Evolutionary conservation across 1,139 yeast genomes (phyloP).

Genomic region (Debaryomycetaceae sp.): DNA sequence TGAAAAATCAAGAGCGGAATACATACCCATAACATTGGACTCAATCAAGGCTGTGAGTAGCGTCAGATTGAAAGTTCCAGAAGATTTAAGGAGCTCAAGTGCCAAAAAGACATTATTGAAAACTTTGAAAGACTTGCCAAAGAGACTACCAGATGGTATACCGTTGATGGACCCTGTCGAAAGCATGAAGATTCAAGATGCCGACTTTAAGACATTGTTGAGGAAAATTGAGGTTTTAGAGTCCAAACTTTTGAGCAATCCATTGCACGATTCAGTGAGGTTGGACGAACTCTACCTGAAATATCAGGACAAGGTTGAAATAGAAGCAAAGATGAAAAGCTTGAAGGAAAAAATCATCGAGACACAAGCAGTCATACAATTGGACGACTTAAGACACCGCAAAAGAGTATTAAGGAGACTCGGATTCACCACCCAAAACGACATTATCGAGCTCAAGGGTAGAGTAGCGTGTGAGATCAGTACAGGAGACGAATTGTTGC

Average conservation of each 20-base stretch:
- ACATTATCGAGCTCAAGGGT: constrained; percentile 92
- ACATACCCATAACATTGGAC: constrained; percentile 78
- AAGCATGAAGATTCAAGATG: constrained; percentile 87
- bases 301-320: constrained; percentile 61
- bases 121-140: constrained; percentile 73
- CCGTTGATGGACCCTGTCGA: constrained; percentile 87
- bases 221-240: constrained; percentile 82
- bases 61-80: constrained; percentile 77
- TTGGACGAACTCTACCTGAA: constrained; percentile 59
- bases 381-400: constrained; percentile 90
- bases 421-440: constrained; percentile 80
- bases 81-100: constrained; percentile 66
- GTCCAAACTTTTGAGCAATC: constrained; percentile 65
- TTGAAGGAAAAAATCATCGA: constrained; percentile 67
- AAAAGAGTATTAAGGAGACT: constrained; percentile 80
- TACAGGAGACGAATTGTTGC: constrained; percentile 85
- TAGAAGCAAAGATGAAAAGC: constrained; percentile 58
- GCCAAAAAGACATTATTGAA: constrained; percentile 74
- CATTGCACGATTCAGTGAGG: constrained; percentile 64
- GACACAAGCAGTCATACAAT: constrained; percentile 87
- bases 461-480: constrained; percentile 94
- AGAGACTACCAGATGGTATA: constrained; percentile 84
- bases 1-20: constrained; percentile 71
- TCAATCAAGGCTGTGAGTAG: constrained; percentile 76
- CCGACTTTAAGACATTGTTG: constrained; percentile 65